phyloP scores from a whole-genome alignment of 352 stramenopile species.

The Phytopythium chamaehyphon region DNA sequence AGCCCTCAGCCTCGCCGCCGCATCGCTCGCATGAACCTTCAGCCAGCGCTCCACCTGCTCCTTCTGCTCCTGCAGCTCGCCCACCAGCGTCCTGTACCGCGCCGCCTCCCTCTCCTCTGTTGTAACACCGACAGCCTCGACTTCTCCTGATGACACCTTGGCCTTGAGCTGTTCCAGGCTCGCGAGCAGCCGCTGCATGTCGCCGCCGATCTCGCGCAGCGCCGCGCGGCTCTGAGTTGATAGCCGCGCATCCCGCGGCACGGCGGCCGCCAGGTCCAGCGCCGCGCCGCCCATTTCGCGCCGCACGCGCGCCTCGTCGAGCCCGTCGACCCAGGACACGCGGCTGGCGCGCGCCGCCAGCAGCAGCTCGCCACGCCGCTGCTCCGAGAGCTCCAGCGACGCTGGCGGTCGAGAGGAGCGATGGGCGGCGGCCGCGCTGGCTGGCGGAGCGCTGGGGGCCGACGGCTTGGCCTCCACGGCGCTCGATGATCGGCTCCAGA shows the following conservation, averaged over 20 bases:
- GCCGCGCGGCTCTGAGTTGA: constrained; percentile 34
- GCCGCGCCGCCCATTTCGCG: constrained; percentile 1
- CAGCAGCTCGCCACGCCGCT: constrained; percentile 70
- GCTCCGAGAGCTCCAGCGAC: constrained; percentile 60
- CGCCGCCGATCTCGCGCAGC: constrained; percentile 34
- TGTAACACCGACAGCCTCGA: background rate
- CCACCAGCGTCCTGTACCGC: constrained; percentile 34
- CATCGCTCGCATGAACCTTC: constrained; percentile 22
- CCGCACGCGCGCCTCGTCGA: constrained; percentile 12
- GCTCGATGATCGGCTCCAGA: constrained; percentile 2
- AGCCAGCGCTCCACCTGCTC: constrained; percentile 40
- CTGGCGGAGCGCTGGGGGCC: background rate
- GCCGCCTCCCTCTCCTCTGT: background rate
- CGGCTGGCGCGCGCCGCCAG: constrained; percentile 60
- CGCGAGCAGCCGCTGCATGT: constrained; percentile 29
- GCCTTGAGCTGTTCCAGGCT: constrained; percentile 38
- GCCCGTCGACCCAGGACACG: constrained; percentile 68
- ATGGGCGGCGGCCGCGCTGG: background rate
- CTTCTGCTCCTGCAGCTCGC: constrained; percentile 40
- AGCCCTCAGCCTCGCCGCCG: too few species aligned
- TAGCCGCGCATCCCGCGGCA: constrained; percentile 1
- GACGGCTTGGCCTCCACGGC: background rate
- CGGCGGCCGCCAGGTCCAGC: constrained; percentile 1
- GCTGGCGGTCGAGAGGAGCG: too few species aligned
- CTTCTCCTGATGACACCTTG: constrained; percentile 25